phyloP scores from a whole-genome alignment of 495 filamentous ascomycete genomes.

The Penicillium arizonense region DNA sequence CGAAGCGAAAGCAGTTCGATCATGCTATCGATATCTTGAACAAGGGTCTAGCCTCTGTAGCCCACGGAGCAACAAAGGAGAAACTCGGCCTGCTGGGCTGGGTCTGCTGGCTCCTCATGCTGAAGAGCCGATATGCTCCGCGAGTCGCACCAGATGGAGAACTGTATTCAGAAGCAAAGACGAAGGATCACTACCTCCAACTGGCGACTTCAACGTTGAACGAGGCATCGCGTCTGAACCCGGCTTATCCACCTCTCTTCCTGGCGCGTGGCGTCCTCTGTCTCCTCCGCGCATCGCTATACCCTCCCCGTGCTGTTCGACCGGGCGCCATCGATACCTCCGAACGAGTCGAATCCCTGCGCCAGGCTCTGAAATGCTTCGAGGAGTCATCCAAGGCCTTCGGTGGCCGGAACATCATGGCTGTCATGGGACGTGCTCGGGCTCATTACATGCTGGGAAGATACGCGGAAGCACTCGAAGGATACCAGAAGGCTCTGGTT shows the following conservation, averaged over 20 bases:
- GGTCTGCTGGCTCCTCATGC: constrained; percentile 88
- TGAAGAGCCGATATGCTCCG: constrained; percentile 90
- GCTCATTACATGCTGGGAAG: constrained; percentile 80
- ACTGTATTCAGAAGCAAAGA: constrained; percentile 67
- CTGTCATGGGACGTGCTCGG: constrained; percentile 79
- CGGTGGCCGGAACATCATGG: constrained; percentile 82
- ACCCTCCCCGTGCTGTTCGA: constrained; percentile 63
- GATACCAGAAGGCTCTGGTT: constrained; percentile 81
- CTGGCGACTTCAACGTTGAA: constrained; percentile 88
- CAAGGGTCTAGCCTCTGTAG: constrained; percentile 74
- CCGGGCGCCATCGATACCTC: constrained; percentile 63
- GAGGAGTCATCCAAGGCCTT: constrained; percentile 88
- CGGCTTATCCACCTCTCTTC: constrained; percentile 81
- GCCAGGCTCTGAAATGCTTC: constrained; percentile 83
- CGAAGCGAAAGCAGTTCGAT: constrained; percentile 88
- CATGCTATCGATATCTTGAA: constrained; percentile 92
- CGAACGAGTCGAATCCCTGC: constrained; percentile 75
- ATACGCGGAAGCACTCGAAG: constrained; percentile 75
- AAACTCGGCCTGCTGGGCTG: constrained; percentile 80
- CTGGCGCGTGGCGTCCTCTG: constrained; percentile 89
- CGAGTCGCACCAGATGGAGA: constrained; percentile 64
- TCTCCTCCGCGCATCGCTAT: constrained; percentile 82
- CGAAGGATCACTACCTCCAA: constrained; percentile 90
- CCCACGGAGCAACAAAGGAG: constrained; percentile 71
- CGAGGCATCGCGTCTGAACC: constrained; percentile 91